Evolutionary conservation across 2,329 filamentous ascomycete genomes (phyloP).

Genomic region (Rhynchosporium graminicola): DNA sequence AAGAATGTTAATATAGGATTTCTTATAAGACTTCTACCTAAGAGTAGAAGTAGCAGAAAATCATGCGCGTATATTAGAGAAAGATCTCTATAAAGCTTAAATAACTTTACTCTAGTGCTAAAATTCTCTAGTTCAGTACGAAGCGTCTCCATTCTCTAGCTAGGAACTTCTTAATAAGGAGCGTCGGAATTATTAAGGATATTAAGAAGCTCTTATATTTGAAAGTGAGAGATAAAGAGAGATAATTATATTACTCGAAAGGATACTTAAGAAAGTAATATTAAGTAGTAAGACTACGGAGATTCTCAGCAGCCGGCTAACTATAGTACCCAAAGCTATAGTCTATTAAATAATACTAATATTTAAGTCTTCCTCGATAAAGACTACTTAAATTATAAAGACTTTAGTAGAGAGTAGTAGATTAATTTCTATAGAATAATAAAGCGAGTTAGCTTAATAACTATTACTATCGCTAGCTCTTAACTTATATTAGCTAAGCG

Average conservation of each 20-base stretch:
- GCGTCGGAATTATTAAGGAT: neutral
- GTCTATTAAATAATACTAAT: neutral
- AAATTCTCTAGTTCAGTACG: constrained; percentile 13
- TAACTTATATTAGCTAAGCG: neutral
- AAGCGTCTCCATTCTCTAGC: neutral
- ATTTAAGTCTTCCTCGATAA: neutral
- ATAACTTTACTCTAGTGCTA: constrained; percentile 4
- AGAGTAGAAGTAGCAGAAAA: constrained; percentile 13
- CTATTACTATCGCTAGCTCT: neutral
- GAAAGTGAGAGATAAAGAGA: constrained; percentile 1
- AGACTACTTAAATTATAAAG: constrained; percentile 2
- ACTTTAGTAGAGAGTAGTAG: neutral
- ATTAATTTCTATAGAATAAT: constrained; percentile 5
- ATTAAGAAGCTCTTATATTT: neutral
- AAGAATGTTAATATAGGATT: constrained; percentile 21
- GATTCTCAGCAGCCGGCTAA: neutral
- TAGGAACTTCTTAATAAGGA: neutral
- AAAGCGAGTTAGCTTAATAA: constrained; percentile 1
- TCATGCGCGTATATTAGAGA: constrained; percentile 18
- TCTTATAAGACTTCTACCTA: constrained; percentile 12
- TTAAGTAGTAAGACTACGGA: constrained; percentile 1
- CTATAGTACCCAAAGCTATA: neutral
- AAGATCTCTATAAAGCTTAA: constrained; percentile 18
- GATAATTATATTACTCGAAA: neutral
- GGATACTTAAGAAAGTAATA: neutral